These are phyloP conservation scores for Fusarium metavorans DNA, from an alignment of 2,329 filamentous ascomycete species.

Conservation along the genomic window DNA sequence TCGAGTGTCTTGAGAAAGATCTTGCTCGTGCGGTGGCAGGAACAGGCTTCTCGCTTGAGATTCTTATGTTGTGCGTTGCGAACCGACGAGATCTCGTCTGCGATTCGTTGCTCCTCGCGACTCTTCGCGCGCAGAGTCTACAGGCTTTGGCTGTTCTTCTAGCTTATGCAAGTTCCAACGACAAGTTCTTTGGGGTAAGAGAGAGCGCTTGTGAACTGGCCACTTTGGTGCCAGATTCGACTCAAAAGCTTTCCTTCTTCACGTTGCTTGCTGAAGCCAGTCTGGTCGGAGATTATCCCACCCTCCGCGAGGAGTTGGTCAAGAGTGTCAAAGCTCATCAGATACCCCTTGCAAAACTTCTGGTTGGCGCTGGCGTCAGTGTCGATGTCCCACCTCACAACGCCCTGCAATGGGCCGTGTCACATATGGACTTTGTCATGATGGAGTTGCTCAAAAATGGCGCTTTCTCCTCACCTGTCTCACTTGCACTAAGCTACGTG, in stretches of 20 bases:
- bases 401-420: conserved; percentile 3
- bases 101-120: not conserved
- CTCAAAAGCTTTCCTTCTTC: not conserved
- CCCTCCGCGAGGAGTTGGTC: conserved; percentile 11
- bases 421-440: conserved; percentile 2
- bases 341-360: not conserved
- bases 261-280: not conserved
- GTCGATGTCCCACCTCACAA: conserved; percentile 7
- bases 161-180: conserved; percentile 4
- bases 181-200: not conserved
- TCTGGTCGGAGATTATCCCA: not conserved
- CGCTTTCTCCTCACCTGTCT: not conserved
- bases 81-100: not conserved
- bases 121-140: not conserved
- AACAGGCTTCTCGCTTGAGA: not conserved
- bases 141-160: conserved; percentile 8
- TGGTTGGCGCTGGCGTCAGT: not conserved
- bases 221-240: not conserved
- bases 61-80: not conserved
- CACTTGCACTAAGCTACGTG: not conserved
- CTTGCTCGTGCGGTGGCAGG: not conserved
- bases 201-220: not conserved
- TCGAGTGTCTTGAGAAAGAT: conserved; percentile 3
- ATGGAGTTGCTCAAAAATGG: conserved; percentile 7
- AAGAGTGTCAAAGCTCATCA: not conserved